Conservation (phyloP, 352 stramenopile species). For the Globisporangium cylindrosporum region DNA sequence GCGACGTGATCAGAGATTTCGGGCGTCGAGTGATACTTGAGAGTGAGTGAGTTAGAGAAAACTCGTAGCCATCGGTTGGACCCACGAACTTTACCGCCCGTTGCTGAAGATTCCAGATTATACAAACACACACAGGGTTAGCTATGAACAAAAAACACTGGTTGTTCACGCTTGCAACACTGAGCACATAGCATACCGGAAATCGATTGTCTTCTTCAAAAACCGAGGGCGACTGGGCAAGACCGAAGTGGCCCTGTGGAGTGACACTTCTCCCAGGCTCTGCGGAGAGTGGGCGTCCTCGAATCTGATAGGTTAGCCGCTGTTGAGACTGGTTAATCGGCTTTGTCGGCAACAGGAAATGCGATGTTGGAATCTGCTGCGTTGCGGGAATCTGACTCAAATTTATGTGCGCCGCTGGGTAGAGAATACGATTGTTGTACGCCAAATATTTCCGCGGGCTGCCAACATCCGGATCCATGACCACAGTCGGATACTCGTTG, state of each 20-base stretch:
- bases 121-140: not conserved
- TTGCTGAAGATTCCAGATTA: conserved; percentile 23
- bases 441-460: conserved; percentile 28
- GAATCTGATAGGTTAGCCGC: conserved; percentile 1
- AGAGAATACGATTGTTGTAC: conserved; percentile 32
- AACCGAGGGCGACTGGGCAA: conserved; percentile 4
- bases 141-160: not conserved
- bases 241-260: not conserved
- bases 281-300: conserved; percentile 4
- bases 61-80: conserved; percentile 25
- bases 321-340: not conserved
- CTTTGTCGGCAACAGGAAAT: conserved; percentile 23
- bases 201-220: conserved; percentile 39
- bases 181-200: conserved; percentile 27
- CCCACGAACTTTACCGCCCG: conserved; percentile 44
- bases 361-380: conserved; percentile 52
- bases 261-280: not conserved
- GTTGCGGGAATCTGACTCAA: conserved; percentile 46
- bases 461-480: conserved; percentile 4
- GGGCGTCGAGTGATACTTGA: conserved; percentile 8
- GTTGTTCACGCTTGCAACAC: not conserved
- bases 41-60: conserved; percentile 39
- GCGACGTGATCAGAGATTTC: conserved; percentile 13
- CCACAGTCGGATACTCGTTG: conserved; percentile 12
- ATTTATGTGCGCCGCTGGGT: conserved; percentile 46